A percentile compares a stretch with the other conserved stretches of the same genome.
Evolutionary conservation across 495 filamentous ascomycete genomes (phyloP).

Genomic region (Recurvomyces mirabilis): DNA sequence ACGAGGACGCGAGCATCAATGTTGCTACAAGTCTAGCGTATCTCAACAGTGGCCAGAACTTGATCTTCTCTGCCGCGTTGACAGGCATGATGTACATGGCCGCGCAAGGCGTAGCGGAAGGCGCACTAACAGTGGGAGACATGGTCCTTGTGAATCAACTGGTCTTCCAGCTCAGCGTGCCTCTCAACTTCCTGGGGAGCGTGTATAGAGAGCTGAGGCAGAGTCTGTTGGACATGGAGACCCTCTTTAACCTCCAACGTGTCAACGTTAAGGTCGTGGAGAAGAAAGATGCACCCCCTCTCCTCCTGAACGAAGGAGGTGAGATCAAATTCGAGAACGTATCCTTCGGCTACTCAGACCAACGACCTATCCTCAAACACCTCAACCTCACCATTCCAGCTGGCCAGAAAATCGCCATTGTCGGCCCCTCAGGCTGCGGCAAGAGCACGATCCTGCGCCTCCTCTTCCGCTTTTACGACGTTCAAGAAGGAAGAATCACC

Average conservation of each 20-base stretch:
- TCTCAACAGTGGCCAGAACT: slow-evolving; percentile 93
- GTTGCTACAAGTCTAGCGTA: slow-evolving; percentile 85
- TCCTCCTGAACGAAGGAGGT: slow-evolving; percentile 63
- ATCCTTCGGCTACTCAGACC: slow-evolving; percentile 79
- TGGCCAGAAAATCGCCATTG: slow-evolving; percentile 89
- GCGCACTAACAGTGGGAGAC: slow-evolving; percentile 81
- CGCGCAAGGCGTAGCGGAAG: slow-evolving; percentile 72
- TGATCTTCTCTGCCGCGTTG: slow-evolving; percentile 91
- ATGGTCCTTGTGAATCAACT: slow-evolving; percentile 98
- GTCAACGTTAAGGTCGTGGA: slow-evolving; percentile 86
- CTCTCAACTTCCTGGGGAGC: slow-evolving; percentile 88
- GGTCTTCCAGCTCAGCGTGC: slow-evolving; percentile 93
- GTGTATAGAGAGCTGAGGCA: slow-evolving; percentile 94
- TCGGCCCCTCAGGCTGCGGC: slow-evolving; percentile 89
- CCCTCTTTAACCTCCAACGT: slow-evolving; percentile 96
- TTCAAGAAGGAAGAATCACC: slow-evolving; percentile 73
- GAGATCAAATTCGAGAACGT: slow-evolving; percentile 93
- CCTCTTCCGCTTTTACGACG: slow-evolving; percentile 89
- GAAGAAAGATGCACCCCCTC: slow-evolving; percentile 53
- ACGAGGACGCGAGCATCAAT: slow-evolving; percentile 92
- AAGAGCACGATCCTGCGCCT: slow-evolving; percentile 88
- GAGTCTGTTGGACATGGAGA: slow-evolving; percentile 95
- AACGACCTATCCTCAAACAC: slow-evolving; percentile 78
- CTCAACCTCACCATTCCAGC: slow-evolving; percentile 82
- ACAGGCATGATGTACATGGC: slow-evolving; percentile 98